Percentiles rank a stretch among this genome's conserved stretches.
phyloP scores from a whole-genome alignment of 805 yeast species.

The Saturnispora mendoncae region DNA sequence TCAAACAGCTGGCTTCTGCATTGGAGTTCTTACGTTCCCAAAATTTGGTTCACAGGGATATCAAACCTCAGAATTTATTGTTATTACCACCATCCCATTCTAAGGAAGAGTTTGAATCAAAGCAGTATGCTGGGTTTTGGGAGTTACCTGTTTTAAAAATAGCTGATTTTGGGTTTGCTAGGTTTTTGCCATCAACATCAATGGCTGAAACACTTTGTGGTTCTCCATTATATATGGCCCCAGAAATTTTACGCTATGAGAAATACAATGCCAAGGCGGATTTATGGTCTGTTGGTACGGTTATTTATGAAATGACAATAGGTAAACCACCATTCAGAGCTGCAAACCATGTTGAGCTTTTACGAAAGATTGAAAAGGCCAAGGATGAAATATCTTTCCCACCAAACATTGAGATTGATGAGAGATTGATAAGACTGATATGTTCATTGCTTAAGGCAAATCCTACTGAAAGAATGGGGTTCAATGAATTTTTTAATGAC shows the following conservation, averaged over 20 bases:
- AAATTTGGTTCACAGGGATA: conserved; percentile 88
- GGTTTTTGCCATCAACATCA: conserved; percentile 86
- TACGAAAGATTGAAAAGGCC: conserved; percentile 75
- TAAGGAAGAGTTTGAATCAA: conserved; percentile 45
- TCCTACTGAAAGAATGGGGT: conserved; percentile 83
- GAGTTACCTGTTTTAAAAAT: conserved; percentile 85
- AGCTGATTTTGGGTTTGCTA: conserved; percentile 97
- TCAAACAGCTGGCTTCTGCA: conserved; percentile 81
- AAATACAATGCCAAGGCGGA: conserved; percentile 97
- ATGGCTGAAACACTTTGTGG: conserved; percentile 98
- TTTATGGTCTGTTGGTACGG: conserved; percentile 97
- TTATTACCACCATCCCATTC: conserved; percentile 76
- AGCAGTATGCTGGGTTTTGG: conserved; percentile 67
- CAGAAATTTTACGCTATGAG: conserved; percentile 88
- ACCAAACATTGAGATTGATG: conserved; percentile 51
- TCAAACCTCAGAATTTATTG: conserved; percentile 85
- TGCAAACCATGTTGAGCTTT: conserved; percentile 81
- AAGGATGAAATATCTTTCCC: conserved; percentile 78
- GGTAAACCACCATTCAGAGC: conserved; percentile 98
- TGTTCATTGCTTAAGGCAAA: conserved; percentile 69
- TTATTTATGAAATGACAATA: conserved; percentile 86
- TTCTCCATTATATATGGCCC: conserved; percentile 97
- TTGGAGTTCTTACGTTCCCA: conserved; percentile 71
- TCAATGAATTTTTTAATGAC: conserved; percentile 76
- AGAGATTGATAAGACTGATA: conserved; percentile 59